Evolutionary conservation across 202 grass and related monocot genomes (phyloP).

Genomic region (Schoenoplectus tabernaemontani): DNA sequence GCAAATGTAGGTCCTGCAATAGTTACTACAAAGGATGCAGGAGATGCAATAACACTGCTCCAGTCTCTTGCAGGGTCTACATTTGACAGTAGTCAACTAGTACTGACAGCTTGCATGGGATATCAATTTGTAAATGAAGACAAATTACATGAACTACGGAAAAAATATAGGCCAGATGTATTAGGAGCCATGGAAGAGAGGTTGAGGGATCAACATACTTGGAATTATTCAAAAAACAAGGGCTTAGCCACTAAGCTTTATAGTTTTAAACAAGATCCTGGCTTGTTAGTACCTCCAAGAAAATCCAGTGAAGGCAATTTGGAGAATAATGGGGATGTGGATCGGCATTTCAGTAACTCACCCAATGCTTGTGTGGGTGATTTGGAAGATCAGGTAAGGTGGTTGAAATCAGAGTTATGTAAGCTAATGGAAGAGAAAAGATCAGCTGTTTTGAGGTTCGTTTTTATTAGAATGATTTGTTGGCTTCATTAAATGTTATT

Average conservation of each 20-base stretch:
- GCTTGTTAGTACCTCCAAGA: slow-evolving; percentile 45
- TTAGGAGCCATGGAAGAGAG: slow-evolving; percentile 77
- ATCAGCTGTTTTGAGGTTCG: slow-evolving; percentile 85
- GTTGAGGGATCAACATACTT: slow-evolving; percentile 57
- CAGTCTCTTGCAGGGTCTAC: slow-evolving; percentile 93
- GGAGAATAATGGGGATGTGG: slow-evolving; percentile 43
- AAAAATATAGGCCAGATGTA: slow-evolving; percentile 73
- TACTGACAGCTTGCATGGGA: slow-evolving; percentile 96
- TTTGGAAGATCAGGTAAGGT: slow-evolving; percentile 89
- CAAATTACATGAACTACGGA: slow-evolving; percentile 48
- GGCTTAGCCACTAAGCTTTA: slow-evolving; percentile 84
- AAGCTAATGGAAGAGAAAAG: slow-evolving; percentile 95
- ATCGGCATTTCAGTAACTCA: slow-evolving; percentile 40
- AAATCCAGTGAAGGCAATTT: slow-evolving; percentile 41
- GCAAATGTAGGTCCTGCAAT: slow-evolving; percentile 72
- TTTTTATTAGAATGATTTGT: slow-evolving; percentile 22
- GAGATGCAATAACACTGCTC: slow-evolving; percentile 88
- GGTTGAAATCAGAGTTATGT: slow-evolving; percentile 82
- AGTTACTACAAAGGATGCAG: slow-evolving; percentile 87
- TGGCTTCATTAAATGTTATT: slow-evolving; percentile 9
- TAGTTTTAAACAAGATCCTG: slow-evolving; percentile 81
- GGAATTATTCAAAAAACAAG: slow-evolving; percentile 61
- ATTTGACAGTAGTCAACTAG: slow-evolving; percentile 95
- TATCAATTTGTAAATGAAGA: slow-evolving; percentile 76
- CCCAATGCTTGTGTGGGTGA: slow-evolving; percentile 43